Base-by-base conservation (phyloP, 2,329 filamentous ascomycete genomes). In the Penicillium frequentans region DNA sequence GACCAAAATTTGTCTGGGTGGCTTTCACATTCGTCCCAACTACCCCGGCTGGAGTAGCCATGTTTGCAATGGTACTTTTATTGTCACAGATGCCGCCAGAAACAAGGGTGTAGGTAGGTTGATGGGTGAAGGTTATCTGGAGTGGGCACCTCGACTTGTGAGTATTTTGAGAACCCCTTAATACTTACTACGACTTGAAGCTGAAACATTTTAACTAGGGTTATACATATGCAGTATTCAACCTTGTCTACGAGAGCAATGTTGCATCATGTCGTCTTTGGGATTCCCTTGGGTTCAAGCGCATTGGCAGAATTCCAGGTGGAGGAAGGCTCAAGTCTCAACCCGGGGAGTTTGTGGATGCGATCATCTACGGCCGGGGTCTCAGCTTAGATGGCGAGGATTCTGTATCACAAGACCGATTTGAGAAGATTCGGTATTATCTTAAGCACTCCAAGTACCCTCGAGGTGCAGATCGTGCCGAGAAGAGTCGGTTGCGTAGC, bases 401-500 rank as follows among this genome's bases (percentile, higher is more conserved):
- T 73, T 88, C 90, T 73, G 89, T 93, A 68, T 93, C 89, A 75
- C 93, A 97, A 81, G 93, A 97, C 79, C 90, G 95, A 66, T 98
- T 98, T 81, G 93, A 97, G 81, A 97, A 97, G 82, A 98, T 98
- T 73, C 90, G 93, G 70, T 98, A 90, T 81, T 98, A 98, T 77
- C 86, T 98, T 71, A 96, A 96, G 77, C 91, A 93, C 74, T 89
- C 89, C 70, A 91, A 93, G 75, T 98, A 99, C 75, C 95, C 95
- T 58, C 88, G 89, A 68, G 93, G 93, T 61, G 93, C 93, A 71
- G 92, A 97, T 80, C 86, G 93, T 57, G 93, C 93, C 56, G 95
- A 98, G 77, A 98, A 98, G 84, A 93, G 89, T 77, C 90, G 93
- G 67, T 86, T 99, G 55, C 86, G 95, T 67, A 96, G 90, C 75